Base-by-base conservation (phyloP, 768 basidiomycete species). In the Rhodocollybia butyracea region DNA sequence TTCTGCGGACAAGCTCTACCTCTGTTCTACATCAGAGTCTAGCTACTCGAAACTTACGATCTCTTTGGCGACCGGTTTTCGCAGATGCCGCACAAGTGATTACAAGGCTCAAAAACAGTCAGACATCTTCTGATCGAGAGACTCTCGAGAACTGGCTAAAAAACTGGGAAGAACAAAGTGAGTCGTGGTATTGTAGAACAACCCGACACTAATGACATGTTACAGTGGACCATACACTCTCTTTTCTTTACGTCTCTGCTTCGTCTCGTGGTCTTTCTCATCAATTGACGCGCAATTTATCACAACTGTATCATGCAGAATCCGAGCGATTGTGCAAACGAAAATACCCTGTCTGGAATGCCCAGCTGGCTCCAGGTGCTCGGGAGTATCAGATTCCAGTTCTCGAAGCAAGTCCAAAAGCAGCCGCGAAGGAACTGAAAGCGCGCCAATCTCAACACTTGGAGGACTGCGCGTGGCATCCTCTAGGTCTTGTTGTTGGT, bases 151-250 rank as follows among this genome's bases (percentile, higher is more conserved):
- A 57, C 5, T 82, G 84, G 78, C 62, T 88, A 51, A 57, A 63
- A 15, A 60, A 58, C 21, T 89, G 86, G 83, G 77, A 89, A 50
- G 64, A 64, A 56, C 78, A 82, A 62, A 75, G 88, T 85, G 29
- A 50, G 71, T 66, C 30, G 32, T 39, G 47, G 39, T 24, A 30
- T 46, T 6, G 5, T 52, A 15, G 19, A 38, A n/a, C 46, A 12
- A 5, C 11, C 29, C 43, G 53, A 31, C 36, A 40, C 50, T 12
- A 36, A 24, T 30, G 8, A 34, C 40, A 2, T 50, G 47, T 26
- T 40, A 6, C 57, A 91, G 89, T 88, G 67, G 88, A 91, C 62
- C 78, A 76, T 56, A 89, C 88, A 0, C 73, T 91, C 38, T 73
- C 75, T 30, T 60, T 91, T 8, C 65, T 91, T 43, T 77, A 81